phyloP scores from a whole-genome alignment of 2,329 filamentous ascomycete species.

The Moelleriella libera region DNA sequence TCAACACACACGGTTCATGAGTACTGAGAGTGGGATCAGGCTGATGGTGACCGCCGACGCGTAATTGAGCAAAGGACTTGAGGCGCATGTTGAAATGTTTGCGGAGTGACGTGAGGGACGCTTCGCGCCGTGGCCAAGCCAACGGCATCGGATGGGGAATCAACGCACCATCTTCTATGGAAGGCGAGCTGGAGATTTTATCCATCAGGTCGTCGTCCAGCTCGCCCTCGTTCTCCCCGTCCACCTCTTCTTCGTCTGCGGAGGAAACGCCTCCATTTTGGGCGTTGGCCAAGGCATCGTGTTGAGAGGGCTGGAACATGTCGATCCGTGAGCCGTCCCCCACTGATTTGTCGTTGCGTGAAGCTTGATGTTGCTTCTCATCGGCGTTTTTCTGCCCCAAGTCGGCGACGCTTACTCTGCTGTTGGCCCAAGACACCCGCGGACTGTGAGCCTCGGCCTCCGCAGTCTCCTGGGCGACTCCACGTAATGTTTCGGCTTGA shows the following conservation, averaged over 20 bases:
- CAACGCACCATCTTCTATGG: constrained; percentile 96
- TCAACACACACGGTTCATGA: constrained; percentile 9
- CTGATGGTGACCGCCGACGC: constrained; percentile 13
- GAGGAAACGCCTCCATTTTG: constrained; percentile 44
- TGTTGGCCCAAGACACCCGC: constrained; percentile 37
- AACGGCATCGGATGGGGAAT: constrained; percentile 21
- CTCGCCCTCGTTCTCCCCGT: constrained; percentile 49
- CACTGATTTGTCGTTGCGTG: constrained; percentile 4
- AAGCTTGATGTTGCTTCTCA: constrained; percentile 21
- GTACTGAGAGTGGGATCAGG: constrained; percentile 15
- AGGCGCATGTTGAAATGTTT: constrained; percentile 16
- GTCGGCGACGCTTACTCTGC: constrained; percentile 23
- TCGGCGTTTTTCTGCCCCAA: constrained; percentile 28
- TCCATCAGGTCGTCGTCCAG: constrained; percentile 93
- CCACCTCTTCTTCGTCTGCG: constrained; percentile 47
- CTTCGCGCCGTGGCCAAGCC: constrained; percentile 28
- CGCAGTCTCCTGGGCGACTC: constrained; percentile 62
- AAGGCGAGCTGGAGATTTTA: constrained; percentile 96
- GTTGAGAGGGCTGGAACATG: constrained; percentile 22
- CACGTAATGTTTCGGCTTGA: constrained; percentile 72
- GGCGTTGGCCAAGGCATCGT: constrained; percentile 44
- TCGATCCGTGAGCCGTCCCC: constrained; percentile 14
- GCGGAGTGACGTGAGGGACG: constrained; percentile 22
- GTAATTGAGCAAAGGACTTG: constrained; percentile 14
- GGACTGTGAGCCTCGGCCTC: constrained; percentile 57